Conservation (phyloP, 2,329 filamentous ascomycete species). For the Xylaria sp. region DNA sequence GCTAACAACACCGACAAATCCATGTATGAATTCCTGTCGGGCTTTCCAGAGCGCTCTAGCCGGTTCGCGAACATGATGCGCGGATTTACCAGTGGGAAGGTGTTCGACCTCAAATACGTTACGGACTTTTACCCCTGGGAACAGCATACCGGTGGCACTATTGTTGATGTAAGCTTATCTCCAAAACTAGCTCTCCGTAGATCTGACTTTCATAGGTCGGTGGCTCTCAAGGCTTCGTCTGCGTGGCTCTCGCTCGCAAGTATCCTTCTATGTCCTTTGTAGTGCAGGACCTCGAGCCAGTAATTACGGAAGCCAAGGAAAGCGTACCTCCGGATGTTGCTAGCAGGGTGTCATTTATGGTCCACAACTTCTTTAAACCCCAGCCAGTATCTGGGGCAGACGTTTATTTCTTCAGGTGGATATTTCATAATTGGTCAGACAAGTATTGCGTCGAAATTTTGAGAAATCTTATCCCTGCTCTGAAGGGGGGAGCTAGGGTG, state of each 20-base stretch:
- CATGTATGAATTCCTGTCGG: conserved; percentile 64
- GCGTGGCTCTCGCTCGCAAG: conserved; percentile 28
- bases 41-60: conserved; percentile 57
- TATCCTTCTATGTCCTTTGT: conserved; percentile 60
- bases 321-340: conserved; percentile 18
- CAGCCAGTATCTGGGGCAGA: conserved; percentile 51
- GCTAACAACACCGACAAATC: conserved; percentile 62
- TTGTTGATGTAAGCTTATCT: conserved; percentile 29
- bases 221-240: conserved; percentile 33
- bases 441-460: conserved; percentile 33
- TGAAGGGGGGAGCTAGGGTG: conserved; percentile 50
- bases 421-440: conserved; percentile 39
- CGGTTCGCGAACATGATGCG: conserved; percentile 66
- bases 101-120: conserved; percentile 64
- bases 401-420: conserved; percentile 36
- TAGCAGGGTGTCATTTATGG: conserved; percentile 43
- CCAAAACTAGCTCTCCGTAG: background rate
- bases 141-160: conserved; percentile 37
- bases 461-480: conserved; percentile 23
- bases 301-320: conserved; percentile 13
- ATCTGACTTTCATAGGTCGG: conserved; percentile 17
- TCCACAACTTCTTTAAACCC: conserved; percentile 57
- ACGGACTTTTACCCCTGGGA: conserved; percentile 65
- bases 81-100: conserved; percentile 59
- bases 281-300: conserved; percentile 60